Conservation (phyloP, 169 alveolate species). For the Eimeria sp. region DNA sequence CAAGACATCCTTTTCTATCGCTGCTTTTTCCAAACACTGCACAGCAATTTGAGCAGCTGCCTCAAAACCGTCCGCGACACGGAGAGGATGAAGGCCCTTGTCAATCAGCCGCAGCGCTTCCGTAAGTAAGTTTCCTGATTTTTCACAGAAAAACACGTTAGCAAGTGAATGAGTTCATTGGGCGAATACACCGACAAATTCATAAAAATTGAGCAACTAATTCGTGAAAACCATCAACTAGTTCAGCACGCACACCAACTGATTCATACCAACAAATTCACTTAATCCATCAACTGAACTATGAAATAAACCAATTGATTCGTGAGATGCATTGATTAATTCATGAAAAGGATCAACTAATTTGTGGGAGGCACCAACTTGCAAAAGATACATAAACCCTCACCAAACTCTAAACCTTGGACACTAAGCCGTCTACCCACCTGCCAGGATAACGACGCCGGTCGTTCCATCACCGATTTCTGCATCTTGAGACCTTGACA, state of each 20-base stretch:
- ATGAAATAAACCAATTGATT: not conserved
- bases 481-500: conserved; percentile 99
- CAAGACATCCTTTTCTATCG: conserved; percentile 91
- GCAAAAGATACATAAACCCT: too few species aligned
- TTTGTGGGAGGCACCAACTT: too few species aligned
- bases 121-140: conserved; percentile 89
- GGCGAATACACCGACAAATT: not conserved
- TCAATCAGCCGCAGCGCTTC: conserved; percentile 97
- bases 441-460: conserved; percentile 99
- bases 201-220: not conserved
- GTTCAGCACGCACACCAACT: not conserved
- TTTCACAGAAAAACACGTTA: not conserved
- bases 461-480: conserved; percentile 99
- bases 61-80: conserved; percentile 99
- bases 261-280: too few species aligned
- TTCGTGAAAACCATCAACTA: not conserved
- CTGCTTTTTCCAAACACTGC: conserved; percentile 93
- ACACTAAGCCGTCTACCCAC: conserved; percentile 88
- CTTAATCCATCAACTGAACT: not conserved
- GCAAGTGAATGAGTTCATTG: not conserved
- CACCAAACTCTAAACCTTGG: not conserved
- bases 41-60: conserved; percentile 98
- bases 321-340: not conserved
- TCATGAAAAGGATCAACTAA: too few species aligned
- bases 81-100: conserved; percentile 99